Conservation (phyloP, 2,329 filamentous ascomycete species). For the Neofusicoccum cordaticola region DNA sequence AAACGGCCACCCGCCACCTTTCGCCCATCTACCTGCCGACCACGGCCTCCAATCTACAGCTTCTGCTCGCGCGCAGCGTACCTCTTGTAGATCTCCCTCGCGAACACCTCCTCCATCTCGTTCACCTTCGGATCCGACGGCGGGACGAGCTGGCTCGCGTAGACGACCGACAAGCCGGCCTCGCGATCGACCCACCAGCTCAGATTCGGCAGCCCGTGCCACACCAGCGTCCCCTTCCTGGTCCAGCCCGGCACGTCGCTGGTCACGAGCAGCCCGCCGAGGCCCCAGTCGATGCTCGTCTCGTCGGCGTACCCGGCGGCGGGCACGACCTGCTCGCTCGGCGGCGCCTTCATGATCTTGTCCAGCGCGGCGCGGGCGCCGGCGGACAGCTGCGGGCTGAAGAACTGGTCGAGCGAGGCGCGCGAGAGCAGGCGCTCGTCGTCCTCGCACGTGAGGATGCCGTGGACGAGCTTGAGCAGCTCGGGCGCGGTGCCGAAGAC, state of each 20-base stretch:
- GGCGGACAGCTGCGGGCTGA: conserved; percentile 29
- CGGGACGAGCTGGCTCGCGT: conserved; percentile 30
- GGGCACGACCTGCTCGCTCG: neutral
- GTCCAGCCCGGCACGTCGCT: conserved; percentile 26
- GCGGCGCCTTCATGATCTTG: neutral
- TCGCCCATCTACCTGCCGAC: too few species aligned
- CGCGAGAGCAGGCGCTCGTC: conserved; percentile 26
- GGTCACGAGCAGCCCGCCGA: conserved; percentile 30
- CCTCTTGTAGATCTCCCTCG: conserved; percentile 3
- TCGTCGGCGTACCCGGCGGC: conserved; percentile 23
- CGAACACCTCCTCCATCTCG: neutral
- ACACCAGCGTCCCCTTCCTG: conserved; percentile 30
- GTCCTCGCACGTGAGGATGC: conserved; percentile 27
- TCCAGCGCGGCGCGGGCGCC: conserved; percentile 14
- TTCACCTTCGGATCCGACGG: conserved; percentile 25
- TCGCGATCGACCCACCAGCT: conserved; percentile 35
- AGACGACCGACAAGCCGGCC: conserved; percentile 30
- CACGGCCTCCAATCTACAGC: neutral
- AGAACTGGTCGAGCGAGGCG: conserved; percentile 28
- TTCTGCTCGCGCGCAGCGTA: neutral
- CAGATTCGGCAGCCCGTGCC: conserved; percentile 34
- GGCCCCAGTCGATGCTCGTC: conserved; percentile 27
- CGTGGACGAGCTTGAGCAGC: conserved; percentile 32
- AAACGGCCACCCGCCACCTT: too few species aligned
- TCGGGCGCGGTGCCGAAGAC: conserved; percentile 22